Conservation (phyloP, 257 asterid genomes). For the Jasminum sambac region DNA sequence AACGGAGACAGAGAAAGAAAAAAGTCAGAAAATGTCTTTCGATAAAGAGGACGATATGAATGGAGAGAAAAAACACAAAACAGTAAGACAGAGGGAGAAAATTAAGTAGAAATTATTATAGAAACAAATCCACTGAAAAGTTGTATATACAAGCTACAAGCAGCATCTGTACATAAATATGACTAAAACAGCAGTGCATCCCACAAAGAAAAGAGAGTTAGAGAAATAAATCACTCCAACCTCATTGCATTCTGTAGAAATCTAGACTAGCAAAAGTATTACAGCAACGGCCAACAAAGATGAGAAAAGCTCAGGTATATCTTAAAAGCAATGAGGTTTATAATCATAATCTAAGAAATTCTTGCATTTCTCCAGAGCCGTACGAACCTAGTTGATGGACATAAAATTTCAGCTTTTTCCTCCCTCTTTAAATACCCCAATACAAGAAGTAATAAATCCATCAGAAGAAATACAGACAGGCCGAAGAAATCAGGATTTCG, state of each 20-base stretch:
- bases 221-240: conserved; percentile 1
- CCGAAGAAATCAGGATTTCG: not conserved
- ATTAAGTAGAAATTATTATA: not conserved
- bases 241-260: not conserved
- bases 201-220: not conserved
- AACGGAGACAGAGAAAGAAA: conserved; percentile 21
- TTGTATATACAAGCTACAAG: not conserved
- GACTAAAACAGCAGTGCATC: not conserved
- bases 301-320: not conserved
- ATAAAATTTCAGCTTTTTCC: conserved; percentile 11
- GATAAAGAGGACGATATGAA: conserved; percentile 4
- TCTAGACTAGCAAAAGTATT: not conserved
- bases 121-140: conserved; percentile 1
- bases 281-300: conserved; percentile 2
- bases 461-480: not conserved
- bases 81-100: not conserved
- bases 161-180: not conserved
- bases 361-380: not conserved
- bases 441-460: not conserved
- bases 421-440: not conserved
- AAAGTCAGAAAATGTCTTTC: not conserved
- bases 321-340: not conserved
- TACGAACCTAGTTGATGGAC: not conserved
- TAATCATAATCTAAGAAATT: not conserved
- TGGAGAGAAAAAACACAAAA: conserved; percentile 3